phyloP scores from a whole-genome alignment of 768 basidiomycete species.

The Paxillus involutus region DNA sequence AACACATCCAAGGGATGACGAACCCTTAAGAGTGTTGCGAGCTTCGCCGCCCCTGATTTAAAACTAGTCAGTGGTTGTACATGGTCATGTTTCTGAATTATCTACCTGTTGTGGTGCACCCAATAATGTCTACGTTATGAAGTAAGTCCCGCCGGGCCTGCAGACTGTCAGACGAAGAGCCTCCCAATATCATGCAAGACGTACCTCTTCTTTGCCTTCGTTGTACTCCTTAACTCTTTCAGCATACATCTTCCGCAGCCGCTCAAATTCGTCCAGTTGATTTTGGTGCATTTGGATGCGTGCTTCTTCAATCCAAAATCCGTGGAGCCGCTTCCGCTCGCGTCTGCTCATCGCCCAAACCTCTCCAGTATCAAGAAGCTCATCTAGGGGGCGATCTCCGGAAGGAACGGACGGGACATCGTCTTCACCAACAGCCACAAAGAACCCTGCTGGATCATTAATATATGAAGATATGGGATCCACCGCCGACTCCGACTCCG shows the following conservation, averaged over 20 bases:
- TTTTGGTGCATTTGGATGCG: conserved; percentile 30
- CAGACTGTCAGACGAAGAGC: background rate
- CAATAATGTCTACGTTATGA: conserved; percentile 57
- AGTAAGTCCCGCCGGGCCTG: conserved; percentile 61
- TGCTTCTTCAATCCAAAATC: conserved; percentile 47
- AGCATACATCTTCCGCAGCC: conserved; percentile 38
- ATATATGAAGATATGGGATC: no score
- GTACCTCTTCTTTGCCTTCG: conserved; percentile 55
- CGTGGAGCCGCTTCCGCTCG: conserved; percentile 48
- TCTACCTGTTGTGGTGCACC: conserved; percentile 75
- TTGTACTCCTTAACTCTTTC: conserved; percentile 37
- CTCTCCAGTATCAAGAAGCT: conserved; percentile 33
- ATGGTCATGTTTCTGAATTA: background rate
- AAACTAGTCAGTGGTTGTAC: background rate
- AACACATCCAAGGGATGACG: background rate
- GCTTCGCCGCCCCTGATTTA: conserved; percentile 61
- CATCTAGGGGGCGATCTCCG: conserved; percentile 35
- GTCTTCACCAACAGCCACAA: conserved; percentile 35
- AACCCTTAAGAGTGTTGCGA: conserved; percentile 57
- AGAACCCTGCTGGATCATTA: conserved; percentile 32
- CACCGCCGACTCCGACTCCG: conserved; percentile 4
- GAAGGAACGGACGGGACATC: conserved; percentile 39
- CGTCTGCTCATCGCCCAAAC: conserved; percentile 55
- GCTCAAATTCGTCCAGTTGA: conserved; percentile 43
- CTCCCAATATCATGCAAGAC: conserved; percentile 3